Evolutionary conservation across 192 early-diverging fungal species (phyloP).

Genomic region (Coemansia sp.): DNA sequence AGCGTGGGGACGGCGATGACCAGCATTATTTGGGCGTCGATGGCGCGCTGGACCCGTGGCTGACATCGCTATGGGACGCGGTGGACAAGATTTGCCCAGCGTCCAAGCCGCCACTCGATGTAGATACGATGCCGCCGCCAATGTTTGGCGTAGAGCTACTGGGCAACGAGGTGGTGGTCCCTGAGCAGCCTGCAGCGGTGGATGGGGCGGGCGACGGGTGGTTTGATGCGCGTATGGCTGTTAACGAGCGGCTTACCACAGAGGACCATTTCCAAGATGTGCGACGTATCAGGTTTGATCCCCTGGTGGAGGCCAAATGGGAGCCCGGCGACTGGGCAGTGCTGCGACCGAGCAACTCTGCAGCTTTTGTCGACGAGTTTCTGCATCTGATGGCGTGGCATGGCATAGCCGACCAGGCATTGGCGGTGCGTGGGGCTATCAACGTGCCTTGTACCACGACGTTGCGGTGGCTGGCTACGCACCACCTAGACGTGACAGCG

Average conservation of each 20-base stretch:
- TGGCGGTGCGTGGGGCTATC: constrained; percentile 7
- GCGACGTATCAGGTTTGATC: constrained; percentile 71
- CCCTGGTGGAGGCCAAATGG: constrained; percentile 18
- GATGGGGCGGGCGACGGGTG: constrained; percentile 3
- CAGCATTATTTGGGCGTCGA: constrained; percentile 94
- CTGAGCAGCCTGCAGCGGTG: not conserved
- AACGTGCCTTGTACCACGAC: constrained; percentile 47
- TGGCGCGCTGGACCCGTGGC: constrained; percentile 89
- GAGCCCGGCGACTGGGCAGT: constrained; percentile 80
- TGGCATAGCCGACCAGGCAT: constrained; percentile 50
- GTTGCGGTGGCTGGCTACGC: constrained; percentile 72
- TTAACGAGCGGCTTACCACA: constrained; percentile 73
- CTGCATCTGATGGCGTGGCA: constrained; percentile 62
- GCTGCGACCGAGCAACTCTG: constrained; percentile 73
- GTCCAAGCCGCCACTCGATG: constrained; percentile 31
- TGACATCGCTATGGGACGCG: constrained; percentile 70
- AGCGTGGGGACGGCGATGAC: constrained; percentile 89
- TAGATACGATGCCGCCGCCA: constrained; percentile 20
- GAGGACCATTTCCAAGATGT: constrained; percentile 91
- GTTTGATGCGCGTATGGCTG: constrained; percentile 22
- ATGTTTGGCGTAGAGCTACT: constrained; percentile 15
- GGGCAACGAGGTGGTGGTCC: not conserved
- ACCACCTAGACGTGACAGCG: constrained; percentile 82
- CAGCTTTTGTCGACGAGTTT: constrained; percentile 68
- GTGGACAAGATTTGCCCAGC: constrained; percentile 67